Base-by-base conservation (phyloP, 257 asterid genomes). In the Ilex asprella region DNA sequence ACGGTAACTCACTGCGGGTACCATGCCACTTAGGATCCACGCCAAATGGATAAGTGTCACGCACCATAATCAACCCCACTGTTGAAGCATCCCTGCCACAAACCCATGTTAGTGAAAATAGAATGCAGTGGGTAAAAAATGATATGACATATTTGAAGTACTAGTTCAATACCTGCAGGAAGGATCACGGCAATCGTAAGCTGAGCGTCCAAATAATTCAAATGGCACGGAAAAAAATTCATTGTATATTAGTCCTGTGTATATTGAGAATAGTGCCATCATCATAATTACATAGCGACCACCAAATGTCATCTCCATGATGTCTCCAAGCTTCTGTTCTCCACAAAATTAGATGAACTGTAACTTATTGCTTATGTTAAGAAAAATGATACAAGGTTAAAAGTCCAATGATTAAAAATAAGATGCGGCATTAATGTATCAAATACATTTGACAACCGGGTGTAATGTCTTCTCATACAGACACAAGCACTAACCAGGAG, bases 1-100 rank as follows among this genome's bases (percentile, higher is more conserved):
- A 81, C 10, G 90, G 90, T 68, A 83, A 73, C 73, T 83, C 90
- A 32, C 83, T 83, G 64, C 87, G 90, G 65, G 75, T 63, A 57
- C 85, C 90, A 67, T 70, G 90, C 90, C 90, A 83, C 67, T 64
- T 76, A 66, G 90, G 90, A 72, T 83, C 90, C 65, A 83, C 78
- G 60, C 89, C 89, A 50, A 83, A 83, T 58, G 89, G 83, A 67
- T 83, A 83, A 58, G 86, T 75, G 62, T 62, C 70, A 30, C 65
- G 87, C 57, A 74, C 83, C 77, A 71, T 80, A 59, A 78, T 62
- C 64, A 83, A 73, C 56, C 90, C 87, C 50, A 63, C 47, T 21
- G 81, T 83, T 64, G 76, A 61, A 71, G 82, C 79, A 69, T 83
- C 84, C 76, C 90, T 83, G 71, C n/a, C 56, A 67, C 47, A 61